Evolutionary conservation across 2,329 filamentous ascomycete species (phyloP).

Genomic region (Neoascochyta sp.): DNA sequence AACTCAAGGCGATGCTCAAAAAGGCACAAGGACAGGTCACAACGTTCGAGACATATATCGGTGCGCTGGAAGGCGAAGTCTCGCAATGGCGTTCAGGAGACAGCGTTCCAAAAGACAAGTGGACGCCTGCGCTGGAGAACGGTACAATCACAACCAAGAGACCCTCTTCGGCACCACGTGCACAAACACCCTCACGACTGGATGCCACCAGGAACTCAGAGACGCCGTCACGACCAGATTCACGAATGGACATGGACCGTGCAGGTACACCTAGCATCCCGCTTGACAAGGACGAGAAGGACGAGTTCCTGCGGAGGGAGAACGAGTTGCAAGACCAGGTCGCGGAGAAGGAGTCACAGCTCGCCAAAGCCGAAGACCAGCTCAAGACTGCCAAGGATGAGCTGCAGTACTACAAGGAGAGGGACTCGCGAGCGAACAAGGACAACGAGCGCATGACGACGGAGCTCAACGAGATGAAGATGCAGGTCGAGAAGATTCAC

Average conservation of each 20-base stretch:
- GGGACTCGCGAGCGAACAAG: constrained; percentile 75
- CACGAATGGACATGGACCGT: constrained; percentile 67
- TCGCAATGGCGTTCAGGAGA: constrained; percentile 85
- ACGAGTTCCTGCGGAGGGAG: constrained; percentile 90
- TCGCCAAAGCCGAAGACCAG: constrained; percentile 73
- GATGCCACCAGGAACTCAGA: constrained; percentile 45
- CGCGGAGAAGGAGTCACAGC: constrained; percentile 82
- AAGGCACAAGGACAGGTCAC: constrained; percentile 88
- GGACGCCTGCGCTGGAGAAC: constrained; percentile 65
- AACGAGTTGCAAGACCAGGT: constrained; percentile 97
- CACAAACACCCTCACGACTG: constrained; percentile 60
- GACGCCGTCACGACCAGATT: constrained; percentile 55
- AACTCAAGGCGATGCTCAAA: constrained; percentile 88
- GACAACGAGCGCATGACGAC: constrained; percentile 83
- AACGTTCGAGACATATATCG: constrained; percentile 83
- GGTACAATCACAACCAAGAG: constrained; percentile 52
- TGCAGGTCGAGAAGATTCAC: constrained; percentile 91
- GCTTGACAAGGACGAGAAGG: constrained; percentile 92
- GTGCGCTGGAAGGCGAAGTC: constrained; percentile 78
- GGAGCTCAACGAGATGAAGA: constrained; percentile 88
- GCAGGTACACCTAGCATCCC: constrained; percentile 82
- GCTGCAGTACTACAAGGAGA: constrained; percentile 77
- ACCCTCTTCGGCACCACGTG: constrained; percentile 49
- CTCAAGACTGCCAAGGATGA: constrained; percentile 84
- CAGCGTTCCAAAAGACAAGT: constrained; percentile 80